phyloP scores from a whole-genome alignment of 164 flowering plant species.

The Stephania japonica region DNA sequence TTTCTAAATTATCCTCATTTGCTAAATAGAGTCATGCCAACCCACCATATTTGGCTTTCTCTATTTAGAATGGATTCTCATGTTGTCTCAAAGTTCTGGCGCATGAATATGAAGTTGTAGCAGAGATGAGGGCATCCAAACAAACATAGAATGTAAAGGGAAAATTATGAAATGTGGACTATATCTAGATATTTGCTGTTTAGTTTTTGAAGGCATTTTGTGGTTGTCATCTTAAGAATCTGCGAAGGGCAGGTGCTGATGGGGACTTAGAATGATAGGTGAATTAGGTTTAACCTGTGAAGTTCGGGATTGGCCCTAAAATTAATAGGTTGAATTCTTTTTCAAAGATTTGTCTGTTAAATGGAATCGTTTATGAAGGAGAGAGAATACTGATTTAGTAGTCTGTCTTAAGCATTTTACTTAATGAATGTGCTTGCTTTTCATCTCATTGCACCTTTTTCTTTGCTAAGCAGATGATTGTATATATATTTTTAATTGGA shows the following conservation, averaged over 20 bases:
- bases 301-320: too few species aligned
- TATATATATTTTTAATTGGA: too few species aligned
- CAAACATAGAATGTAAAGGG: not conserved
- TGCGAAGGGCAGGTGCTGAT: not conserved
- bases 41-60: too few species aligned
- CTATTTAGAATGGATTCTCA: too few species aligned
- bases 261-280: not conserved
- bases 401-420: not conserved
- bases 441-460: too few species aligned
- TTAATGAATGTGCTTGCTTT: not conserved
- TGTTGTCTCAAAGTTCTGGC: not conserved
- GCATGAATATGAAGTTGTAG: not conserved
- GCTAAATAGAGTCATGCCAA: too few species aligned
- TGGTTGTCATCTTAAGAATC: not conserved
- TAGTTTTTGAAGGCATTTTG: not conserved
- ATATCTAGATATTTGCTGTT: not conserved
- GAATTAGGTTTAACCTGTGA: not conserved
- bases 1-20: too few species aligned
- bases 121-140: not conserved
- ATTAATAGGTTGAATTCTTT: too few species aligned
- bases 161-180: not conserved
- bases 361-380: not conserved
- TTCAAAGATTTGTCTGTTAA: not conserved
- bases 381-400: not conserved
- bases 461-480: not conserved